Percentiles rank a stretch among this genome's conserved stretches.
These are phyloP conservation scores for Boletus semigastroideus DNA, from an alignment of 1,284 basidiomycete genomes.

Conservation along the genomic window DNA sequence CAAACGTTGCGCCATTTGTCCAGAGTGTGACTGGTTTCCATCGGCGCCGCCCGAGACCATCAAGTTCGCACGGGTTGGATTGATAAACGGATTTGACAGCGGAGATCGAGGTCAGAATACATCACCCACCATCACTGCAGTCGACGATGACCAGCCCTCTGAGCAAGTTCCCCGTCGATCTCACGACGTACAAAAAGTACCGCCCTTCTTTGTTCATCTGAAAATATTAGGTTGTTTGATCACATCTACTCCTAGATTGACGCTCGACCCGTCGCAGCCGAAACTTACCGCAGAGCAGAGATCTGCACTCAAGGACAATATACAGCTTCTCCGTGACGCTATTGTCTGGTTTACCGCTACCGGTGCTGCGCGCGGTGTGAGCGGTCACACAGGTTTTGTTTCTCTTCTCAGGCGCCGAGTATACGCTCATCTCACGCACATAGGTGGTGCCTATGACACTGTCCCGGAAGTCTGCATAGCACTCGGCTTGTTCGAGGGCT, in stretches of 20 bases:
- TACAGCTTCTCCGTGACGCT: conserved; percentile 77
- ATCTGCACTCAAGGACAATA: conserved; percentile 60
- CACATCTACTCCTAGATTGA: conserved; percentile 45
- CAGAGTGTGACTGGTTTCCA: conserved; percentile 5
- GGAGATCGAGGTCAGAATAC: conserved; percentile 2
- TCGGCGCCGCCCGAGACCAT: not conserved
- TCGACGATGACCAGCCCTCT: conserved; percentile 41
- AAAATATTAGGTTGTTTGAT: not conserved
- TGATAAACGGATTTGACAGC: conserved; percentile 19
- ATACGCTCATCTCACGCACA: conserved; percentile 4
- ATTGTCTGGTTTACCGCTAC: conserved; percentile 83
- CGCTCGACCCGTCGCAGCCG: conserved; percentile 66
- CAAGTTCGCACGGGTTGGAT: conserved; percentile 27
- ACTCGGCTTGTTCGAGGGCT: conserved; percentile 65
- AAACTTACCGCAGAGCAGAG: conserved; percentile 62
- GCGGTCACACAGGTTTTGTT: conserved; percentile 72
- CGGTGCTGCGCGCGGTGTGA: conserved; percentile 77
- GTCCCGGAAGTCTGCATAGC: conserved; percentile 79
- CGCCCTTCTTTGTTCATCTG: conserved; percentile 11
- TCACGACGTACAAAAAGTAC: conserved; percentile 72
- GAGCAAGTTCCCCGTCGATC: conserved; percentile 70
- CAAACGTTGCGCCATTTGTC: too few relatives aligned
- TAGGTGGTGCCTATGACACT: conserved; percentile 83
- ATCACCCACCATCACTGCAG: not conserved
- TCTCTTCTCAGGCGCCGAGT: not conserved